Conservation (phyloP, 768 basidiomycete genomes). For the Suillus paluster region DNA sequence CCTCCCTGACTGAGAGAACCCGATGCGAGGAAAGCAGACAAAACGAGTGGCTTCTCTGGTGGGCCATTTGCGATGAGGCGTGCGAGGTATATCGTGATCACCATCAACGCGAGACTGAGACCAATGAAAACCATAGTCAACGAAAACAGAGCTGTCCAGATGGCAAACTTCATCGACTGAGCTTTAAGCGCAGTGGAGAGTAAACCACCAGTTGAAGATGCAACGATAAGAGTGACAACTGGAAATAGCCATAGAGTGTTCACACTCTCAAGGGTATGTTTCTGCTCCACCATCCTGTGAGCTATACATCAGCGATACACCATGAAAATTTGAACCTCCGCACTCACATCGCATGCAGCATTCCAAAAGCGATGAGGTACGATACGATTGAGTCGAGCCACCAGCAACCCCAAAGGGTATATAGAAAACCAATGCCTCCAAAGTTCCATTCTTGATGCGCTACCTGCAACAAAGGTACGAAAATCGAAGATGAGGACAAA, state of each 20-base stretch:
- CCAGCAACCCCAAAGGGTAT: slow-evolving; percentile 53
- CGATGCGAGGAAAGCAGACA: slow-evolving; percentile 52
- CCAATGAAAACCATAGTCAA: slow-evolving; percentile 50
- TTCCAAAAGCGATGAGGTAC: slow-evolving; percentile 49
- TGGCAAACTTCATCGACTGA: slow-evolving; percentile 41
- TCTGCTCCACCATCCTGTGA: slow-evolving; percentile 48
- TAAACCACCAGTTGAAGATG: slow-evolving; percentile 53
- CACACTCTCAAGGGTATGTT: slow-evolving; percentile 44
- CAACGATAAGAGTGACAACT: slow-evolving; percentile 56
- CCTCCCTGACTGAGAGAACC: slow-evolving; percentile 60
- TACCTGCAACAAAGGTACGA: slow-evolving; percentile 17
- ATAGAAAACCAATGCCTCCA: slow-evolving; percentile 43
- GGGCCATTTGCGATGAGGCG: slow-evolving; percentile 47
- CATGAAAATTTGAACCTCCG: not conserved
- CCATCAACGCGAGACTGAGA: slow-evolving; percentile 51
- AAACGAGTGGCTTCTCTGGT: slow-evolving; percentile 42
- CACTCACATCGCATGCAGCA: slow-evolving; percentile 52
- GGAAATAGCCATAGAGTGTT: slow-evolving; percentile 55
- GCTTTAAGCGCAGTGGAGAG: slow-evolving; percentile 43
- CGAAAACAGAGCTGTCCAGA: slow-evolving; percentile 48
- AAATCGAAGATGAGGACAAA: not conserved
- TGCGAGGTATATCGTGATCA: slow-evolving; percentile 51
- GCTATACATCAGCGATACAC: not conserved
- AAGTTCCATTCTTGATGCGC: slow-evolving; percentile 41
- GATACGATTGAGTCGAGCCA: slow-evolving; percentile 51